Conservation (phyloP, 2,329 filamentous ascomycete species). For the Cladorrhinum sp. region DNA sequence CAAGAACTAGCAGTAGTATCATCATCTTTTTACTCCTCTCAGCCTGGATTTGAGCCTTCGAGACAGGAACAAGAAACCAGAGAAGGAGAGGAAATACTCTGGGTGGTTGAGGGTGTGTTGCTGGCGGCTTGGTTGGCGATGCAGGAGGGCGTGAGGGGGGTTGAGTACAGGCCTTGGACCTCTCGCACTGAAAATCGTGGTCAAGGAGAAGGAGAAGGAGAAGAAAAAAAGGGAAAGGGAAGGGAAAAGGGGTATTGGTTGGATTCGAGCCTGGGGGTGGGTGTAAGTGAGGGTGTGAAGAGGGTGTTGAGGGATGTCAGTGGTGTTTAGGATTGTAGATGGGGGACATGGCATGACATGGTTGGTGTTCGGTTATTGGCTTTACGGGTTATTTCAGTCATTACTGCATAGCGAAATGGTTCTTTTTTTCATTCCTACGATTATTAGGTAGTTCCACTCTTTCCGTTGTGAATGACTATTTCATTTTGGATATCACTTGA, state of each 20-base stretch:
- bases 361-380: background rate
- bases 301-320: slow-evolving; percentile 12
- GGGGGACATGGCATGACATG: background rate
- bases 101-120: slow-evolving; percentile 20
- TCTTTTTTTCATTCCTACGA: too few relatives aligned
- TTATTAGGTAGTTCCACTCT: too few relatives aligned
- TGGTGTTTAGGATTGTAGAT: background rate
- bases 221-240: background rate
- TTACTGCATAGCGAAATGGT: too few relatives aligned
- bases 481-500: too few relatives aligned
- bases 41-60: background rate
- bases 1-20: background rate
- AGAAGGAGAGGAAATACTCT: slow-evolving; percentile 16
- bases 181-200: too few relatives aligned
- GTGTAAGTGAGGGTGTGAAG: slow-evolving; percentile 7
- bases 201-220: background rate
- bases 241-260: slow-evolving; percentile 10
- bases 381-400: too few relatives aligned
- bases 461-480: too few relatives aligned
- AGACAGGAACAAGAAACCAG: background rate
- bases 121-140: slow-evolving; percentile 16
- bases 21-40: background rate
- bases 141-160: slow-evolving; percentile 15
- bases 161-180: slow-evolving; percentile 18
- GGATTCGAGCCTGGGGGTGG: slow-evolving; percentile 9